A percentile compares a stretch with the other conserved stretches of the same genome.
These are phyloP conservation scores for Byssothecium circinans DNA, from an alignment of 2,329 filamentous ascomycete genomes.

Conservation along the genomic window DNA sequence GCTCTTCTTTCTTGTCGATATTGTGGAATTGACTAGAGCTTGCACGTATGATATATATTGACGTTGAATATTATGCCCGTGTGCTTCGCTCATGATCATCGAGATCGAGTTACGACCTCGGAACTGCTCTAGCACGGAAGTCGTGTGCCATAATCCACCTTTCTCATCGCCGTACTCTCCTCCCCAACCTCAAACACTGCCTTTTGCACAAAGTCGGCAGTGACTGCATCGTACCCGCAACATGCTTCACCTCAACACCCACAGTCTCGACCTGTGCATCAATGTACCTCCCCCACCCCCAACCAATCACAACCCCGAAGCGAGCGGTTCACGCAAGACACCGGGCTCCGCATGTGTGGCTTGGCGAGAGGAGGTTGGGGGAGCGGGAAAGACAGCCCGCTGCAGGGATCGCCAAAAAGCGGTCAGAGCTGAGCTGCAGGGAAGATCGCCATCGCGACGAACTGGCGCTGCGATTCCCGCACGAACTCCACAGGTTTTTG, in stretches of 20 bases:
- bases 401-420: neutral
- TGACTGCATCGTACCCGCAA: no score
- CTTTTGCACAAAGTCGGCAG: no score
- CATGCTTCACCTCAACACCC: no score
- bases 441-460: neutral
- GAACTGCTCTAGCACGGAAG: no score
- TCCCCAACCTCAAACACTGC: no score
- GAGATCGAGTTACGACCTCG: no score
- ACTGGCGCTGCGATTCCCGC: neutral
- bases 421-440: neutral
- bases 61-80: no score
- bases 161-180: no score
- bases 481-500: neutral
- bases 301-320: neutral
- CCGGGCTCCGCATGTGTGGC: neutral
- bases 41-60: neutral
- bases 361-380: conserved; percentile 2
- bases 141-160: no score
- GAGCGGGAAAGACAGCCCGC: neutral
- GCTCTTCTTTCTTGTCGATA: neutral
- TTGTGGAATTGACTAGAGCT: neutral
- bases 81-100: no score
- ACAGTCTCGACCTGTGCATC: no score
- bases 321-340: conserved; percentile 2
- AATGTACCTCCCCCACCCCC: neutral